Evolutionary conservation across 2,329 filamentous ascomycete genomes (phyloP).

Genomic region (Neurospora sp.): DNA sequence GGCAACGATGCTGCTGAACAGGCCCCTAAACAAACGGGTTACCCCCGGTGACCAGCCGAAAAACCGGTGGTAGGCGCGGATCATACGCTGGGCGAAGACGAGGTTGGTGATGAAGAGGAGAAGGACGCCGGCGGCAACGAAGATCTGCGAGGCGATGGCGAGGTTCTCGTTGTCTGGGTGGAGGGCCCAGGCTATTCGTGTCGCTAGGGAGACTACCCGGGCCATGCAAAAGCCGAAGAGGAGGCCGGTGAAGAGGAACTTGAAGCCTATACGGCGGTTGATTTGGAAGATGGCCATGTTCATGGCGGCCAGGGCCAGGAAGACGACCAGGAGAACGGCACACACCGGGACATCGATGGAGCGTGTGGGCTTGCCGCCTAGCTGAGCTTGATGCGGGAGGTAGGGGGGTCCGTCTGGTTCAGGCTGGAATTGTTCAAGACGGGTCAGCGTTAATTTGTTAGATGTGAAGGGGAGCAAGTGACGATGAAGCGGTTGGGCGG

Average conservation of each 20-base stretch:
- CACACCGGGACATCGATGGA: slow-evolving; percentile 55
- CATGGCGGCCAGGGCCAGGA: slow-evolving; percentile 38
- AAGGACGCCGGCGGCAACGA: slow-evolving; percentile 65
- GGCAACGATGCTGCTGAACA: slow-evolving; percentile 42
- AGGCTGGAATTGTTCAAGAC: not conserved
- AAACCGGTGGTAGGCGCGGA: slow-evolving; percentile 61
- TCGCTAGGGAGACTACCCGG: slow-evolving; percentile 38
- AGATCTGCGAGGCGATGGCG: slow-evolving; percentile 54
- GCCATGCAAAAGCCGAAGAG: slow-evolving; percentile 51
- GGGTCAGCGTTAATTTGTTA: not conserved
- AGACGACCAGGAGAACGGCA: slow-evolving; percentile 52
- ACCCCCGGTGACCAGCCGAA: slow-evolving; percentile 57
- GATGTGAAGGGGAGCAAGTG: not conserved
- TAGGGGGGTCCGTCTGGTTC: slow-evolving; percentile 28
- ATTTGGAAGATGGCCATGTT: slow-evolving; percentile 50
- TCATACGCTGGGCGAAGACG: slow-evolving; percentile 63
- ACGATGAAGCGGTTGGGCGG: not conserved
- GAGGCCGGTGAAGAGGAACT: slow-evolving; percentile 50
- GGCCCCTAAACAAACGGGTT: slow-evolving; percentile 40
- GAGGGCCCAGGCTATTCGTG: slow-evolving; percentile 45
- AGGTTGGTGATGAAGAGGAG: slow-evolving; percentile 72
- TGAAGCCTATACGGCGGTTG: slow-evolving; percentile 42
- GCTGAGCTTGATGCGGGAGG: slow-evolving; percentile 31
- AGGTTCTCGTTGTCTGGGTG: slow-evolving; percentile 29
- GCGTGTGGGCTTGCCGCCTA: slow-evolving; percentile 49